Evolutionary conservation across 2,329 filamentous ascomycete species (phyloP).

Genomic region (Sporothrix dimorphospora): DNA sequence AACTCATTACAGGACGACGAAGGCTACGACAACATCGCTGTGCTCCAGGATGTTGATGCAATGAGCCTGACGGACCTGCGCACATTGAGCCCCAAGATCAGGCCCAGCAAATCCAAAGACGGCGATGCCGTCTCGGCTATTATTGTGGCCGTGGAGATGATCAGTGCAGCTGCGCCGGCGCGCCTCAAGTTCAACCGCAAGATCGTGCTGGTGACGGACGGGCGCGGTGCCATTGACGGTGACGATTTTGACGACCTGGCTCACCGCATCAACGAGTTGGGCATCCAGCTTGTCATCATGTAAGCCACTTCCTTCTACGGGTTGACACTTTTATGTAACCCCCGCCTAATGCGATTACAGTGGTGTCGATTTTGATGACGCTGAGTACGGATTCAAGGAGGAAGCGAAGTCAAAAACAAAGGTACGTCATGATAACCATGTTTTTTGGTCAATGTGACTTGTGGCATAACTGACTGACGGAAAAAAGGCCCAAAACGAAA

Average conservation of each 20-base stretch:
- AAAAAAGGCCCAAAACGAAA: conserved; percentile 69
- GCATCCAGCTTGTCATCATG: conserved; percentile 79
- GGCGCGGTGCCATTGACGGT: conserved; percentile 69
- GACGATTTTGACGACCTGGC: conserved; percentile 72
- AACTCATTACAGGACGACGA: conserved; percentile 68
- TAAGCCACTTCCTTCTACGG: conserved; percentile 47
- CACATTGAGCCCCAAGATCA: conserved; percentile 64
- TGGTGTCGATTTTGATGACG: conserved; percentile 91
- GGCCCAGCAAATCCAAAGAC: conserved; percentile 65
- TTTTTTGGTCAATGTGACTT: no score
- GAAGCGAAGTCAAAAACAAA: conserved; percentile 68
- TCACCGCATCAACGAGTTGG: conserved; percentile 71
- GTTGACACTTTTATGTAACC: not conserved
- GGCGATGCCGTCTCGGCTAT: conserved; percentile 90
- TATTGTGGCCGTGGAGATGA: conserved; percentile 85
- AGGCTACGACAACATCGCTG: conserved; percentile 78
- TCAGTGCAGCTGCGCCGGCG: conserved; percentile 70
- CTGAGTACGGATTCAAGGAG: conserved; percentile 88
- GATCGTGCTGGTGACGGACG: conserved; percentile 87
- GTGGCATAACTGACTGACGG: not conserved
- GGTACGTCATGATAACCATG: not conserved
- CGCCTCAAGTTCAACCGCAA: conserved; percentile 79
- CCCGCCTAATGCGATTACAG: conserved; percentile 46
- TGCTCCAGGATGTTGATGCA: conserved; percentile 69
- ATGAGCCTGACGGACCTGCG: conserved; percentile 71